These are phyloP conservation scores for Tetragonia tetragonoides DNA, from an alignment of 148 eudicot genomes.

Conservation along the genomic window DNA sequence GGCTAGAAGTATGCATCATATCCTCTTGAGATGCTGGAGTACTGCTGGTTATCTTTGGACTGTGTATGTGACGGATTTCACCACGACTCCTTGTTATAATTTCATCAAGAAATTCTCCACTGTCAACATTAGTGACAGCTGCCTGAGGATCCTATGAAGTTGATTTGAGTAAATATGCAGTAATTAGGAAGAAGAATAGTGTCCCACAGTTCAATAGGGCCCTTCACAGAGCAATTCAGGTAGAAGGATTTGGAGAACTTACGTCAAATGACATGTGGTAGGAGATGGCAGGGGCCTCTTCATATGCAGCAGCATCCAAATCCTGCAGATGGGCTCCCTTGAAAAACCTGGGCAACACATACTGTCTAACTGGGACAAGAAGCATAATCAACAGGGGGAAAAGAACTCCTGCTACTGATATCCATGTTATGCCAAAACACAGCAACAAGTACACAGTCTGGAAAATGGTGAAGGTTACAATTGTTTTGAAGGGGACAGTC, in stretches of 20 bases:
- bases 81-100: conserved; percentile 85
- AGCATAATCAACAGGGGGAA: conserved; percentile 97
- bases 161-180: conserved; percentile 6
- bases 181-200: background rate
- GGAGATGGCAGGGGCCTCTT: conserved; percentile 74
- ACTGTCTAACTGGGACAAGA: conserved; percentile 93
- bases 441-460: conserved; percentile 78
- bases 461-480: conserved; percentile 76
- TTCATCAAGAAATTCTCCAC: conserved; percentile 68
- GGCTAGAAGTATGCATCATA: conserved; percentile 57
- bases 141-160: conserved; percentile 44
- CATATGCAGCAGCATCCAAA: conserved; percentile 93
- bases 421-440: conserved; percentile 96
- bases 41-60: conserved; percentile 65
- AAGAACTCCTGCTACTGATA: conserved; percentile 93
- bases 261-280: conserved; percentile 72
- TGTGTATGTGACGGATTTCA: conserved; percentile 58
- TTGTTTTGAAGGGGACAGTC: conserved; percentile 83
- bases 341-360: conserved; percentile 75
- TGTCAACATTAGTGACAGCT: conserved; percentile 34
- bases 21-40: conserved; percentile 41
- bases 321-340: conserved; percentile 96
- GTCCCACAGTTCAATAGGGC: background rate
- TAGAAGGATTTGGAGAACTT: conserved; percentile 26
- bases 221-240: background rate